Base-by-base conservation (phyloP, 805 yeast genomes). In the Saturnispora hagleri region DNA sequence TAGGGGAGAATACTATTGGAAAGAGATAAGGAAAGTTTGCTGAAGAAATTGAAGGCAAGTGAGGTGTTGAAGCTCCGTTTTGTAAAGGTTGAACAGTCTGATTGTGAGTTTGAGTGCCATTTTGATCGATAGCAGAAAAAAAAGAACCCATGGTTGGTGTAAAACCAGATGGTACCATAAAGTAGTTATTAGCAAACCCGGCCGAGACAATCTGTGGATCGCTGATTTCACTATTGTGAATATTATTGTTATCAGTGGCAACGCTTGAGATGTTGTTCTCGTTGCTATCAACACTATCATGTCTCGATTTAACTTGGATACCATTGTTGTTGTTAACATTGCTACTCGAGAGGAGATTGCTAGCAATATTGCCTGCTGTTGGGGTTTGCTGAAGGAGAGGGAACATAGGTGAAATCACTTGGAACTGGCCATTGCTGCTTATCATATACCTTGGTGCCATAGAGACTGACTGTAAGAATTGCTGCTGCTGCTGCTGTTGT, bases 11-110 rank as follows among this genome's bases (percentile, higher is more conserved):
- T 13, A 49, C 28, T 7, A 54, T 8, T 12, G 51, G 46, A 20
- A 35, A 18, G 34, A 47, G 41, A 18, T 40, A 12, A 7, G 53
- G 33, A 9, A 44, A 40, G n/a, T 27, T 36, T 3, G 52, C 52
- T n/a, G 51, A 17, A 4, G 48, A 12, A 17, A 52, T 10, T 35
- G 55, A 52, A 12, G 53, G 40, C 6, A 52, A 33, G 3, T 48
- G 53, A 3, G 54, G 47, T n/a, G 45, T 22, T 28, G 17, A 31
- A 18, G 43, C 10, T 2, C 51, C 27, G 9, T 34, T 36, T 13
- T 33, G 48, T 18, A 31, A 24, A 12, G 47, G 5, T 31, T 44
- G 36, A 2, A 7, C 28, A 9, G 18, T 43, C 15, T 38, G 42
- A 38, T 9, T 17, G 17, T 38, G 17, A 9, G 22, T 8, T 18